A percentile compares a stretch with the other conserved stretches of the same genome.
These are phyloP conservation scores for Alternaria arborescens DNA, from an alignment of 2,329 filamentous ascomycete genomes.

Conservation along the genomic window DNA sequence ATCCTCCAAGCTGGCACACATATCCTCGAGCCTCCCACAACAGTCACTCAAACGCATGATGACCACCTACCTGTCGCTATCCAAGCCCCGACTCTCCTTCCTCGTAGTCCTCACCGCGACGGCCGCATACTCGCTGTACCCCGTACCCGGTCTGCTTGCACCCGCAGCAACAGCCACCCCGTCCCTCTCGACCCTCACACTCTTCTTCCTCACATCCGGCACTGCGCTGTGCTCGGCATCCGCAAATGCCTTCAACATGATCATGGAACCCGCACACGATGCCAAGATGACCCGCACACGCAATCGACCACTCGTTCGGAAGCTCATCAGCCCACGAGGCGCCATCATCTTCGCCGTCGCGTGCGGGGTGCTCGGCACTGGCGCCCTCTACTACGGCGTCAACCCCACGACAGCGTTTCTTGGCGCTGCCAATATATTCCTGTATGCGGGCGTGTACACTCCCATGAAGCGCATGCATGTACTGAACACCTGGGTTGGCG, in stretches of 20 bases:
- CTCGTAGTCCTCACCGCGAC: constrained; percentile 92
- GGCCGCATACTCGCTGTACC: constrained; percentile 90
- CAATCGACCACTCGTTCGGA: constrained; percentile 86
- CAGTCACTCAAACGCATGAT: constrained; percentile 70
- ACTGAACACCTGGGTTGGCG: constrained; percentile 94
- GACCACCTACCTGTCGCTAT: constrained; percentile 85
- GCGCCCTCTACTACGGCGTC: constrained; percentile 83
- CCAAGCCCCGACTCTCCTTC: constrained; percentile 93
- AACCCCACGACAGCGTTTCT: constrained; percentile 92
- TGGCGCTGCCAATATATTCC: constrained; percentile 81
- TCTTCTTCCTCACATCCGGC: constrained; percentile 89
- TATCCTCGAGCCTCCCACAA: constrained; percentile 65
- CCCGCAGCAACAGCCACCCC: constrained; percentile 73
- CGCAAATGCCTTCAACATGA: constrained; percentile 96
- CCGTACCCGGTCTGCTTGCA: constrained; percentile 84
- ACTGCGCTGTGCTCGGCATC: constrained; percentile 89
- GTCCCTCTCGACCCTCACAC: constrained; percentile 87
- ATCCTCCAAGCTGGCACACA: constrained; percentile 66
- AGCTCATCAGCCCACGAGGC: constrained; percentile 73
- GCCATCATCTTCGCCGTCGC: constrained; percentile 82
- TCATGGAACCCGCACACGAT: constrained; percentile 90
- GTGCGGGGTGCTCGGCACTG: constrained; percentile 73
- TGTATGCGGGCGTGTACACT: constrained; percentile 94
- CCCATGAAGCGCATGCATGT: constrained; percentile 87
- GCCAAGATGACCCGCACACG: constrained; percentile 92